Evolutionary conservation across 257 asterid genomes (phyloP), one percentile per base, ranked within the genome.

Genomic region (Nicotiana tabacum): DNA sequence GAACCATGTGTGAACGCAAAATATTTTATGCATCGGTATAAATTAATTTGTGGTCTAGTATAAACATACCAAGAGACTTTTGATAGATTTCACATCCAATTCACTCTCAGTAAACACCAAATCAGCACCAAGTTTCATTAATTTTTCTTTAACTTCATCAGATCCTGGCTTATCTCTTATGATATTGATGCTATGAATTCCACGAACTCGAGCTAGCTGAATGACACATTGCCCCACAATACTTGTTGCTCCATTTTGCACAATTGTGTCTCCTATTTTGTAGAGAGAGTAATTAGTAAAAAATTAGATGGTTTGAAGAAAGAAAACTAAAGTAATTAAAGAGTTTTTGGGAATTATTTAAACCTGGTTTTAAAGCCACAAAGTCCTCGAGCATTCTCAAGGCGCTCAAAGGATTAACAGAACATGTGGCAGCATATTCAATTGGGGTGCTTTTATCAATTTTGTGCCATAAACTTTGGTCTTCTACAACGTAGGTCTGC

Each of bases 241-340:
- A 90, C 98, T 93, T 62, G 98, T 93, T 35, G 98, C 96, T 51
- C 98, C 98, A 82, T 95, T 95, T 88, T 95, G 98, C 77, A 95
- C 98, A 65, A 95, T 85, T 82, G 91, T 83, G 90, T 95, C 97
- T 53, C 98, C 98, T 94, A 6, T 58, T 4, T 37, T 32, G 12
- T 39, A 81, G 82, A 66, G 64, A 70, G 53, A 27, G 33, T 83
- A 85, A 2, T 85, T 68, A 74, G 77, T 78, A 67, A 6, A 30
- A 13, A 53, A 3, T 3, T 12, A 53, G 17, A 53, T 12, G 9
- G 9, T 58, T 18, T 55, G 7, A 17, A 18, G 3, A 8, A 58
- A 58, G 27, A 43, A 39, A 83, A 53, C 46, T 60, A 48, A 81
- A 51, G 30, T 65, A 18, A 68, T 18, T 68, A 68, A 37, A 37